Evolutionary conservation across 2,329 filamentous ascomycete species (phyloP).

Genomic region (Cordyceps cicadae): DNA sequence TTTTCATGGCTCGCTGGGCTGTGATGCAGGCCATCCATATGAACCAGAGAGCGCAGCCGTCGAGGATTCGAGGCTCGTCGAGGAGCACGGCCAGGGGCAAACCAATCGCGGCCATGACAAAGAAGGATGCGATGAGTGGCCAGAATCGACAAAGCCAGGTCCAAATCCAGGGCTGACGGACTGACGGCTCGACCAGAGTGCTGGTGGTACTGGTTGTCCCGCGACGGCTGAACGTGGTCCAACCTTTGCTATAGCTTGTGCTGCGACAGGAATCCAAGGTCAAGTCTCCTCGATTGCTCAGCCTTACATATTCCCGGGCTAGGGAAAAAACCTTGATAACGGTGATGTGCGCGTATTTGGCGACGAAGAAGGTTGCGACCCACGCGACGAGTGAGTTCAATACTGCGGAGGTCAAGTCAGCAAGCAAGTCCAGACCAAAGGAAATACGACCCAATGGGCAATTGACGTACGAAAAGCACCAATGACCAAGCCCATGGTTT

Average conservation of each 20-base stretch:
- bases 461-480: conserved; percentile 34
- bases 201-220: not conserved
- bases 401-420: conserved; percentile 20
- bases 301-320: not conserved
- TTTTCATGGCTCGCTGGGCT: conserved; percentile 30
- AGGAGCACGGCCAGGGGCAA: conserved; percentile 30
- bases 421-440: not conserved
- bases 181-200: not conserved
- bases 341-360: conserved; percentile 14
- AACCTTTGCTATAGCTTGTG: not conserved
- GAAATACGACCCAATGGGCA: not conserved
- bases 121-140: conserved; percentile 24
- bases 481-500: conserved; percentile 34
- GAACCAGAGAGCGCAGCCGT: conserved; percentile 39
- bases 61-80: conserved; percentile 31
- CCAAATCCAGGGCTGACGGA: not conserved
- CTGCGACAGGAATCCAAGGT: not conserved
- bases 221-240: not conserved
- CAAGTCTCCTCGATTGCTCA: not conserved
- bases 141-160: conserved; percentile 14
- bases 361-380: conserved; percentile 21
- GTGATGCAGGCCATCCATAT: conserved; percentile 38
- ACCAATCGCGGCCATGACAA: conserved; percentile 29
- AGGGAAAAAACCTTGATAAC: conserved; percentile 1
- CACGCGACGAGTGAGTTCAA: conserved; percentile 29